These are phyloP conservation scores for Brassica cretica DNA, from an alignment of 345 rosid genomes.

Conservation along the genomic window DNA sequence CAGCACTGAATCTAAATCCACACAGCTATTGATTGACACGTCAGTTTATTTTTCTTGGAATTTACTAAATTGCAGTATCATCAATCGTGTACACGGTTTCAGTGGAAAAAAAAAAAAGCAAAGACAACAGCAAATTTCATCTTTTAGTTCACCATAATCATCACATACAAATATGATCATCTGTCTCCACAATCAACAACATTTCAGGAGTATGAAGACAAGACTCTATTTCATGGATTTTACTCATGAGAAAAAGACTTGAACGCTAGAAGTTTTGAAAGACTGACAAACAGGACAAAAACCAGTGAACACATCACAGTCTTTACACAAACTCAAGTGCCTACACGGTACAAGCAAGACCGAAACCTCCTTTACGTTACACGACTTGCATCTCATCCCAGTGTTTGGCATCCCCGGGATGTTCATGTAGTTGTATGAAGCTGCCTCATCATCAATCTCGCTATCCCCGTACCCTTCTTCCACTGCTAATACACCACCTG, in stretches of 20 bases:
- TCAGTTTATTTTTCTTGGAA: too few species aligned
- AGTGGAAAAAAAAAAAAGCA: background rate
- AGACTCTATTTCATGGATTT: background rate
- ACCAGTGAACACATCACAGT: constrained; percentile 56
- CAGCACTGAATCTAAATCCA: too few species aligned
- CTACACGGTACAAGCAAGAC: constrained; percentile 81
- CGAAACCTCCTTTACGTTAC: constrained; percentile 66
- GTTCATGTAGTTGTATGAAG: constrained; percentile 59
- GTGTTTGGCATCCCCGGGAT: constrained; percentile 38
- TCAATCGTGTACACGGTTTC: too few species aligned
- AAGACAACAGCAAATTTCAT: background rate
- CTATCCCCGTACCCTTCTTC: constrained; percentile 92
- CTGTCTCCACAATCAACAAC: constrained; percentile 21
- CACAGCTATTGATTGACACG: too few species aligned
- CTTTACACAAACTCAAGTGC: constrained; percentile 84
- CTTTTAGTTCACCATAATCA: background rate
- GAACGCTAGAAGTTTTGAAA: constrained; percentile 60
- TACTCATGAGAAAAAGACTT: constrained; percentile 45
- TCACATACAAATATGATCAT: constrained; percentile 23
- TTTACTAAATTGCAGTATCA: too few species aligned
- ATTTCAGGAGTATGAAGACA: constrained; percentile 8
- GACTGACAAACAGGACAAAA: constrained; percentile 82
- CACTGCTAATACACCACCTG: constrained; percentile 25
- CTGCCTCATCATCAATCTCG: constrained; percentile 76
- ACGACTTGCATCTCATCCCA: constrained; percentile 61